Base-by-base conservation (phyloP, 2,329 filamentous ascomycete genomes). In the Penicillium psychrosexuale region DNA sequence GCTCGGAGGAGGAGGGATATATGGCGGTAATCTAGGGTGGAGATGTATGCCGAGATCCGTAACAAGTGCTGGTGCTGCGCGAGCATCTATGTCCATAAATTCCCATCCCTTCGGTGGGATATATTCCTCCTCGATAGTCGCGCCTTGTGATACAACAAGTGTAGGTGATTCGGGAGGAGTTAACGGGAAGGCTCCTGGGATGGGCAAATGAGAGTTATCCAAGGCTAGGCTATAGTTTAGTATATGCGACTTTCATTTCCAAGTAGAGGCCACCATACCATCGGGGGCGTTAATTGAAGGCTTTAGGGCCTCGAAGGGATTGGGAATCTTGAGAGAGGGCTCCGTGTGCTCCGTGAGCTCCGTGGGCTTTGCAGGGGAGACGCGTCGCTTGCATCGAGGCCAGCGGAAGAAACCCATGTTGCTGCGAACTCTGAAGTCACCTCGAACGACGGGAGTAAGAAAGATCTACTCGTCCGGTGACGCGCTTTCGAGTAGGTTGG, bases 1-100 rank as follows among this genome's bases (percentile, higher is more conserved):
- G 6, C 46, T 53, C 13, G 47, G 37, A n/a, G 39, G 48, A 13
- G 51, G 54, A 28, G 56, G 39, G 46, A 24, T 34, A 12, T 42
- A 43, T 38, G 31, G 8, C 3, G 45, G 54, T 36, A 48, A 36
- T 47, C 51, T 39, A 9, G 62, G 62, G 22, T 57, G 62, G 3
- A 63, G 46, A 46, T 63, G 54, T 22, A 27, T 37, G 6, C 57
- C 61, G 31, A 64, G 57, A 7, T 64, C 62, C 17, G 62, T 61
- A 22, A 37, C 40, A 19, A 64, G 57, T n/a, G 55, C 38, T 19
- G 51, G 62, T 12, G 51, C 45, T 24, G 39, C 28, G 8, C 40
- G 28, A 22, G 45, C n/a, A 38, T 56, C 55, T 17, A 58, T 31
- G 22, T 57, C 55, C 47, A 60, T 50, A 2, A 36, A 39, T 34